Evolutionary conservation across 1,139 yeast genomes (phyloP), one percentile per base, ranked within the genome.

Genomic region (Zygotorulaspora mrakii): DNA sequence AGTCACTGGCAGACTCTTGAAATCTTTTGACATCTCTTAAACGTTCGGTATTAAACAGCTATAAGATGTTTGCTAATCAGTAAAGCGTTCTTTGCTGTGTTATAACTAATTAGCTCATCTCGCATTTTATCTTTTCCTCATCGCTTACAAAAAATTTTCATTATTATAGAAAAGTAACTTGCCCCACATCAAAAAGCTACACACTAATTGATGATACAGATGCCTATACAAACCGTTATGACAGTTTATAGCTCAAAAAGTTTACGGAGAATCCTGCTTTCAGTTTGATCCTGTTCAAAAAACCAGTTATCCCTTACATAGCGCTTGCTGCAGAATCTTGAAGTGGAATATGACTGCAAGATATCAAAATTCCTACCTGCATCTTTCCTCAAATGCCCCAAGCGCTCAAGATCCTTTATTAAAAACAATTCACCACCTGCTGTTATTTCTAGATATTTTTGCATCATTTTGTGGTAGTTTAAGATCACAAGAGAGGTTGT

Each of bases 1-100:
- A 20, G 88, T 81, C 20, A 85, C 89, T 8, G 95, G 83, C 60
- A 59, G 47, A 26, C 45, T 47, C 35, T 57, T 54, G 35, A 53
- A 55, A 31, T 59, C 54, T 18, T 44, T 48, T 32, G 53, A 46
- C 57, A 53, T 52, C 31, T 17, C 22, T 21, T 31, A 7, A 25
- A 17, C 16, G 24, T 21, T 12, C 23, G n/a, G 13, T 22, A 18
- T 22, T 11, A 4, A 23, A 23, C 9, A 13, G 14, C n/a, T n/a
- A 11, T n/a, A n/a, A 24, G n/a, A 5, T 24, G 5, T 6, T 24
- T 7, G 27, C 27, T n/a, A 18, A 3, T n/a, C 34, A 7, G 17
- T 12, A 12, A 11, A 11, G 18, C 10, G 9, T 9, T 20, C n/a
- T 30, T 13, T 5, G 8, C 21, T 26, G 14, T 17, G 11, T 10